These are phyloP conservation scores for Amoebophrya sp. DNA, from an alignment of 169 alveolate species.

Conservation along the genomic window DNA sequence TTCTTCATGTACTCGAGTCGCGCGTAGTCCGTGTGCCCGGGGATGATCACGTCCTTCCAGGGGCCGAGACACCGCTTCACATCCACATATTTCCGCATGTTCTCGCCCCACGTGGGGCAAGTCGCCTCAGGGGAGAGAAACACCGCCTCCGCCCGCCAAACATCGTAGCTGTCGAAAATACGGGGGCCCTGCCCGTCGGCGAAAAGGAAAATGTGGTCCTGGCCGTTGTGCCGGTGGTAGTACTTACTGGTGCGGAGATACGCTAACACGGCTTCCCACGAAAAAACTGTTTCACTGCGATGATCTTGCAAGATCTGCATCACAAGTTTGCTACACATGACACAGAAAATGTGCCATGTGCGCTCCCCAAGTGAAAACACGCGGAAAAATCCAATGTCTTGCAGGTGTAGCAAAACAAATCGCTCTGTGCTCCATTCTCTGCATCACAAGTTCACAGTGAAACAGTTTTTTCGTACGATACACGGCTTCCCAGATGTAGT, in stretches of 20 bases:
- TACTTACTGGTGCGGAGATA: not conserved
- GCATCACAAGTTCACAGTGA: too few relatives aligned
- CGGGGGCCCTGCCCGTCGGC: slow-evolving; percentile 35
- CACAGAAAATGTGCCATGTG: too few relatives aligned
- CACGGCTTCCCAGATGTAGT: not conserved
- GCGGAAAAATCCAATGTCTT: too few relatives aligned
- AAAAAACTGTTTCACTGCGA: too few relatives aligned
- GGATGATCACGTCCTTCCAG: slow-evolving; percentile 32
- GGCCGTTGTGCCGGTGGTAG: not conserved
- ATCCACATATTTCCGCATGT: not conserved
- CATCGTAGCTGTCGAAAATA: not conserved
- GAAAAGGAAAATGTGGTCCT: slow-evolving; percentile 32
- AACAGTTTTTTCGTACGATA: too few relatives aligned
- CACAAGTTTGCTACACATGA: too few relatives aligned
- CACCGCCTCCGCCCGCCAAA: not conserved
- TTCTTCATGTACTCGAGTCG: slow-evolving; percentile 23
- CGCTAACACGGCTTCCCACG: too few relatives aligned
- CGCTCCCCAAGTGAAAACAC: too few relatives aligned
- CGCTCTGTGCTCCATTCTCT: too few relatives aligned
- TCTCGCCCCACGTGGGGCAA: slow-evolving; percentile 34
- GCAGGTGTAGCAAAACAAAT: too few relatives aligned
- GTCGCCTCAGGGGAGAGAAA: slow-evolving; percentile 3
- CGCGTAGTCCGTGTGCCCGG: slow-evolving; percentile 35
- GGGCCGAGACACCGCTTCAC: slow-evolving; percentile 23
- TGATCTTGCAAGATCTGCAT: too few relatives aligned